Conservation (phyloP, 495 filamentous ascomycete genomes). For the Hypoxylon cercidicola region DNA sequence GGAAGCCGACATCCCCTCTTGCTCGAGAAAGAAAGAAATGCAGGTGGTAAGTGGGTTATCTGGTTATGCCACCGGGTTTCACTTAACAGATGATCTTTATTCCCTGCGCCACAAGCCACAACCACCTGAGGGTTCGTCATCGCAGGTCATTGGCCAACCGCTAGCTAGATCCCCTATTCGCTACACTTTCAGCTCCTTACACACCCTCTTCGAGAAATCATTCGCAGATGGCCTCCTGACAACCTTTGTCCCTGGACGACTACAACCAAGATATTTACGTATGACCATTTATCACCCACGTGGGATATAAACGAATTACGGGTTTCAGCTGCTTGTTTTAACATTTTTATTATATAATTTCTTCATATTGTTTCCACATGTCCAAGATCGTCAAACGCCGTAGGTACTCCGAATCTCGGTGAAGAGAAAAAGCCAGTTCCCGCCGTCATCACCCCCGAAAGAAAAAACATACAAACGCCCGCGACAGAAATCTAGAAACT, state of each 20-base stretch:
- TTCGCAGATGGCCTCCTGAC: background rate
- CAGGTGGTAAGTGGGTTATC: slow-evolving; percentile 5
- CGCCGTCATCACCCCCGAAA: no score
- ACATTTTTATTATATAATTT: no score
- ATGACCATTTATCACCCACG: background rate
- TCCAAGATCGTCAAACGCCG: no score
- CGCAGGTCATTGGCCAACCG: slow-evolving; percentile 32
- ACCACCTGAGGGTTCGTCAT: slow-evolving; percentile 1
- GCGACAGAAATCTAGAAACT: no score
- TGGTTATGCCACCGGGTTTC: slow-evolving; percentile 11
- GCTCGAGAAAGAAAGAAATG: background rate
- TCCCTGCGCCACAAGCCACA: slow-evolving; percentile 37
- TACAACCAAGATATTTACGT: background rate
- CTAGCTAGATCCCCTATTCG: slow-evolving; percentile 8
- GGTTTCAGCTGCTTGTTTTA: no score
- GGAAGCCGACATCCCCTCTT: background rate
- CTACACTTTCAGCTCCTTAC: background rate
- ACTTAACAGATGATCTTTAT: slow-evolving; percentile 30
- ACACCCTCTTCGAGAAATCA: background rate
- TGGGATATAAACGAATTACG: background rate
- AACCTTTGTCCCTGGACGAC: background rate
- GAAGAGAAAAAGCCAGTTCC: no score
- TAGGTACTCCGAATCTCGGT: no score
- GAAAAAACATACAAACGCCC: no score
- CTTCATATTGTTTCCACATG: no score